Conservation (phyloP, 1,139 yeast genomes). For the Pichia sp. region DNA sequence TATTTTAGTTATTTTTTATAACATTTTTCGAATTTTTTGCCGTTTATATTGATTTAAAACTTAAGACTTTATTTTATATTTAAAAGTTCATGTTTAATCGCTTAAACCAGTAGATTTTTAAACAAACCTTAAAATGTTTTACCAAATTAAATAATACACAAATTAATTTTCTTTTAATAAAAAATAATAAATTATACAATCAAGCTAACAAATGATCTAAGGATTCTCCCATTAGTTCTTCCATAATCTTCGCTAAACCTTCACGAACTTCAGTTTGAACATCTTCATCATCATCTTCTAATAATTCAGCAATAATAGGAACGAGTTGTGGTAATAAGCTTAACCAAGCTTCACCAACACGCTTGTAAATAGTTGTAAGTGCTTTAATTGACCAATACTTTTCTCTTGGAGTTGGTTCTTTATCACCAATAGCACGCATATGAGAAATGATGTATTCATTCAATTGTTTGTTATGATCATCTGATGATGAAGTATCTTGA, state of each 20-base stretch:
- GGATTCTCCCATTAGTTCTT: constrained; percentile 90
- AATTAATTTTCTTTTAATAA: not conserved
- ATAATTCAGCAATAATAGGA: constrained; percentile 88
- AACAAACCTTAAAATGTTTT: too few species aligned
- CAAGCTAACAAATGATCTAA: constrained; percentile 42
- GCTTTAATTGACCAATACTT: constrained; percentile 83
- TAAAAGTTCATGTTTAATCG: not conserved
- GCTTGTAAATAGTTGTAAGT: constrained; percentile 75
- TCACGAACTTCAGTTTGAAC: constrained; percentile 89
- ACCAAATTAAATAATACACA: not conserved
- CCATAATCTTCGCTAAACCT: constrained; percentile 89
- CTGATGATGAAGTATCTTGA: constrained; percentile 61
- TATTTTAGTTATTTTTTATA: not conserved
- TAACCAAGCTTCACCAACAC: constrained; percentile 94
- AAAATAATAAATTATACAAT: not conserved
- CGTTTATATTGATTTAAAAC: not conserved
- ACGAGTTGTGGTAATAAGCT: constrained; percentile 86
- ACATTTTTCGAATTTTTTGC: not conserved
- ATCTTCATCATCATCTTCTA: constrained; percentile 92
- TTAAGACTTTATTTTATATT: too few species aligned
- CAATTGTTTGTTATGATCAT: constrained; percentile 72
- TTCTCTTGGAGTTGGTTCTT: constrained; percentile 38
- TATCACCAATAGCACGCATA: constrained; percentile 41
- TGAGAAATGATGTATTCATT: constrained; percentile 51
- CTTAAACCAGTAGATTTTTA: too few species aligned